phyloP scores from a whole-genome alignment of 2,329 filamentous ascomycete species.

The Ramularia collo-cygni region DNA sequence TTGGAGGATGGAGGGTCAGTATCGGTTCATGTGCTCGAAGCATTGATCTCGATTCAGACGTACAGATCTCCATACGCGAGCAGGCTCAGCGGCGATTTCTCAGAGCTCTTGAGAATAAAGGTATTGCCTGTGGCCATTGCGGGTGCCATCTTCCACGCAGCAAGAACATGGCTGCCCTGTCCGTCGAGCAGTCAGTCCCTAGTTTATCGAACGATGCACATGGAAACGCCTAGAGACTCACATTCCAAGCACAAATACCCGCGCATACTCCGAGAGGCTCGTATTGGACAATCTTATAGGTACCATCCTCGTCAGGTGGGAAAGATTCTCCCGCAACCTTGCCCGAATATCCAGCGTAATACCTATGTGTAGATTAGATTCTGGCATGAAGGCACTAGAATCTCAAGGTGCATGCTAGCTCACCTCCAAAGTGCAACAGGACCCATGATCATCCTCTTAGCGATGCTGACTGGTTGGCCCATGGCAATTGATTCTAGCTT shows the following conservation, averaged over 20 bases:
- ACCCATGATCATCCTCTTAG: slow-evolving; percentile 25
- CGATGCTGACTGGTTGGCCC: slow-evolving; percentile 38
- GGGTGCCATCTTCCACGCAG: slow-evolving; percentile 49
- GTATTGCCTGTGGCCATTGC: slow-evolving; percentile 55
- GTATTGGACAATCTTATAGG: slow-evolving; percentile 30
- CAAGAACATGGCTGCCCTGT: slow-evolving; percentile 31
- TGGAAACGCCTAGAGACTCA: slow-evolving; percentile 3
- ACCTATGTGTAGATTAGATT: no score
- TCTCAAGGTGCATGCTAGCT: no score
- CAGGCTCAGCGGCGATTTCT: slow-evolving; percentile 55
- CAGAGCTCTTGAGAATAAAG: slow-evolving; percentile 56
- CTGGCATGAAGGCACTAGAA: no score
- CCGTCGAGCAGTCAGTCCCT: no score
- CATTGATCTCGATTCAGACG: no score
- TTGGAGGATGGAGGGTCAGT: no score
- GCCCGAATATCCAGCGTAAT: slow-evolving; percentile 25
- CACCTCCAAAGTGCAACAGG: slow-evolving; percentile 19
- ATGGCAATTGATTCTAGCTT: slow-evolving; percentile 54
- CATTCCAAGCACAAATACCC: slow-evolving; percentile 39
- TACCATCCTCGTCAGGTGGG: slow-evolving; percentile 22
- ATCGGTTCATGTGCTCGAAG: no score
- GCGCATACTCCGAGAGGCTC: slow-evolving; percentile 38
- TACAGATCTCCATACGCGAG: slow-evolving; percentile 23
- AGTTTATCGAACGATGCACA: no score
- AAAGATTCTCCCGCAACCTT: slow-evolving; percentile 24